phyloP scores from a whole-genome alignment of 371 early-diverging fungal genomes.

The Rhizomucor miehei region DNA sequence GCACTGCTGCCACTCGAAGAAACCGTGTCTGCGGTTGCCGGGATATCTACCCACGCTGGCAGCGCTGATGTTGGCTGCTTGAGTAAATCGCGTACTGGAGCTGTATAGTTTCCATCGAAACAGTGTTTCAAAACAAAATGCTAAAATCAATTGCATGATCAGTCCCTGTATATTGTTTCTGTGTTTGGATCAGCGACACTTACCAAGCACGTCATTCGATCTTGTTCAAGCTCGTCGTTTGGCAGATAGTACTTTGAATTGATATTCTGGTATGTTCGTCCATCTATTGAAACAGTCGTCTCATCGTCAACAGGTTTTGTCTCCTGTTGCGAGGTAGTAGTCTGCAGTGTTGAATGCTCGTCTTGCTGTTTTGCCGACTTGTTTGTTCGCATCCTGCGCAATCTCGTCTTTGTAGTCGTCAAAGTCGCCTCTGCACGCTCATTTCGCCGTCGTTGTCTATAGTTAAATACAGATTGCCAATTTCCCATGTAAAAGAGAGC shows the following conservation, averaged over 20 bases:
- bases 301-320: background rate
- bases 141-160: slow-evolving; percentile 13
- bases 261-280: slow-evolving; percentile 22
- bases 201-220: slow-evolving; percentile 35
- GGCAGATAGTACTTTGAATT: slow-evolving; percentile 23
- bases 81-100: slow-evolving; percentile 40
- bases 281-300: slow-evolving; percentile 8
- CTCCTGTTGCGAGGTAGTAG: background rate
- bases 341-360: background rate
- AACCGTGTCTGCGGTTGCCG: background rate
- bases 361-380: background rate
- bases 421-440: background rate
- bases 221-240: slow-evolving; percentile 33
- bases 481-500: slow-evolving; percentile 14
- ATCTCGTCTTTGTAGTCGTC: background rate
- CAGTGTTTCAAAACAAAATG: slow-evolving; percentile 40
- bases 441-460: background rate
- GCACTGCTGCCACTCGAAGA: too few relatives aligned
- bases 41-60: background rate
- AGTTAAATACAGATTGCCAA: slow-evolving; percentile 2
- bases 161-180: too few relatives aligned
- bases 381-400: background rate
- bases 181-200: slow-evolving; percentile 1
- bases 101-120: slow-evolving; percentile 33
- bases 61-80: slow-evolving; percentile 9